Base-by-base conservation (phyloP, 495 filamentous ascomycete genomes). In the Penicillium atrosanguineum region DNA sequence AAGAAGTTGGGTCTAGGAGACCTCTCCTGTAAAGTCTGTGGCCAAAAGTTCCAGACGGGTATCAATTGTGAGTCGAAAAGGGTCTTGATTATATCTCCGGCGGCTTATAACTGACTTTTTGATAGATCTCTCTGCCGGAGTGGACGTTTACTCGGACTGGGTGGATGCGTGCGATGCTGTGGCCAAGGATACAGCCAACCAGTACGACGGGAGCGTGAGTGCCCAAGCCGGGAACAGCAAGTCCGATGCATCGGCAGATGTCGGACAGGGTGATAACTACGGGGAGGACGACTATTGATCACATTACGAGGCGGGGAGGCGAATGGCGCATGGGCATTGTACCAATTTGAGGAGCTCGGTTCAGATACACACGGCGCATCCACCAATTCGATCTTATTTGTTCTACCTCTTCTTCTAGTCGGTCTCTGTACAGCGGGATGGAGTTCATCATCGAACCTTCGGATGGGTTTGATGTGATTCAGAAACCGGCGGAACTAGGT, bases 61-160 rank as follows among this genome's bases (percentile, higher is more conserved):
- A 91, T 97, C 64, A 95, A 96, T 68, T 95, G 93, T 96, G 70
- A 63, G 89, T 57, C n/a, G 6, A 16, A 34, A 34, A 12, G 11
- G 11, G 11, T 14, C 9, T 34, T 34, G 31, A 34, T 14, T 0
- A 34, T 4, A 34, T 12, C 8, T 34, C 4, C 31, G 31, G 12
- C 14, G 31, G 3, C 31, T 14, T 12, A 31, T 55, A 28, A 46
- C 57, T 57, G 18, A 55, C 23, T 21, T 20, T 31, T 19, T 25
- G 46, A 1, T 46, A 95, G 91, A 91, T 65, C 84, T 97, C 50
- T 93, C 90, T 34, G 87, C 87, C 15, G 80, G 88, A 1, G 90
- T 98, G 26, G 94, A 98, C 62, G 93, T 98, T 15, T 98, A 97
- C 65, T 89, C 90, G 28, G 95, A 97, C 64, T 98, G 94, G 94